Conservation (phyloP, 148 eudicot genomes). For the Cornus kousa region DNA sequence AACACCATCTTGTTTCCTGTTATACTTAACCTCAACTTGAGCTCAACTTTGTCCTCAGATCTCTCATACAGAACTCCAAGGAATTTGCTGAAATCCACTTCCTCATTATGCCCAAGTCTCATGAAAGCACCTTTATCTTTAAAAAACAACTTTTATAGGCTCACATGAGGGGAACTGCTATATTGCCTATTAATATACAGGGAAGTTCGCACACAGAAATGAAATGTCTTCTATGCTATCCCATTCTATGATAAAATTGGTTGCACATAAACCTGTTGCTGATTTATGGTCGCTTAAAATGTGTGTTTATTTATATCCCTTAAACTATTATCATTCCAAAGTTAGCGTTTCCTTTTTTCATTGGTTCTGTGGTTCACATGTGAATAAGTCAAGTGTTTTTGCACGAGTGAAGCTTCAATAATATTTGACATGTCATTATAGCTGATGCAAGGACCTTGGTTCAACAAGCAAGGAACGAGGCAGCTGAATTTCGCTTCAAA, state of each 20-base stretch:
- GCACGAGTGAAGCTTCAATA: background rate
- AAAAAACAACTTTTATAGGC: background rate
- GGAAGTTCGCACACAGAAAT: background rate
- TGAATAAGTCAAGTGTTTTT: background rate
- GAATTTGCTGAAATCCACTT: no score
- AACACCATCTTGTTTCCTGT: no score
- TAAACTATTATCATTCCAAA: background rate
- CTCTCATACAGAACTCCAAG: no score
- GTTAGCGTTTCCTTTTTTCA: background rate
- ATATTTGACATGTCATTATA: slow-evolving; percentile 13
- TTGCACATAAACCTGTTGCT: background rate
- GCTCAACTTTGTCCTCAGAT: no score
- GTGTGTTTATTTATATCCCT: background rate
- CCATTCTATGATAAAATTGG: background rate
- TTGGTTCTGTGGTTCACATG: background rate
- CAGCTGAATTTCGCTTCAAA: slow-evolving; percentile 91
- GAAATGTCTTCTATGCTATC: background rate
- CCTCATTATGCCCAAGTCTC: no score
- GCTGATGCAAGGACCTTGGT: slow-evolving; percentile 87
- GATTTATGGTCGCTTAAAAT: background rate
- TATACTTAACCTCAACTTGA: no score
- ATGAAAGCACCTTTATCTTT: no score
- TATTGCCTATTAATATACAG: background rate
- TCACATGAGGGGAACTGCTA: background rate
- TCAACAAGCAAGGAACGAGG: slow-evolving; percentile 98